Base-by-base conservation (phyloP, 306 rosid species). In the Pyrus betulifolia region DNA sequence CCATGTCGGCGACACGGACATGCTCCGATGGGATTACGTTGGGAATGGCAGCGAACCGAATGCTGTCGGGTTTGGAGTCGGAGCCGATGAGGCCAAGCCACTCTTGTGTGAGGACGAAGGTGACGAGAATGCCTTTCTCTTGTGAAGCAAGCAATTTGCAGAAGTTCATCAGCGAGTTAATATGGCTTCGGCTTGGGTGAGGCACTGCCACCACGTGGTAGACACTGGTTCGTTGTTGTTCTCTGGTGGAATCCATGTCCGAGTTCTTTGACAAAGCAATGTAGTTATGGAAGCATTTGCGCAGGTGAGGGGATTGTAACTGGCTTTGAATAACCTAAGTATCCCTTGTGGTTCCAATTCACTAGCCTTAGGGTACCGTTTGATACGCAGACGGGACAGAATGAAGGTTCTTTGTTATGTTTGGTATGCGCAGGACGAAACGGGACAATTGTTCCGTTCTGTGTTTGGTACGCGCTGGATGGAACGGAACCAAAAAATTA, bases 111-210 rank as follows among this genome's bases (percentile, higher is more conserved):
- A 86, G 63, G 25, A 86, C 86, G 11, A 84, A 76, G 57, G 91
- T 87, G 58, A 89, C 68, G 21, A 72, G 82, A 44, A 84, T 75
- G 57, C 75, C 25, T 0, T 28, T 61, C 57, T 63, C 69, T 2
- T 58, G 72, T 2, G 84, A 87, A 4, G 82, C 33, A 1, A 84
- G 72, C 11, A 81, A 23, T 8, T 82, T 89, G 84, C 82, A 82
- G 57, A 89, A 66, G 81, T 74, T 84, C 76, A 85, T 74, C 85
- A 87, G 58, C 33, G 93, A 76, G 71, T 89, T 89, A 59, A 89
- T 72, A 81, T 87, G 91, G 30, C 93, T 87, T 1, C 75, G 54
- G 0, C 84, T 72, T 0, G 91, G 93, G 30, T 83, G 76, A 1
- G 93, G 89, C 52, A 89, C 6, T 2, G 84, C 93, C 69, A 89